Percentiles rank a stretch among this genome's conserved stretches.
Conservation (phyloP, 1,284 basidiomycete genomes). For the Ceratobasidium sp. region DNA sequence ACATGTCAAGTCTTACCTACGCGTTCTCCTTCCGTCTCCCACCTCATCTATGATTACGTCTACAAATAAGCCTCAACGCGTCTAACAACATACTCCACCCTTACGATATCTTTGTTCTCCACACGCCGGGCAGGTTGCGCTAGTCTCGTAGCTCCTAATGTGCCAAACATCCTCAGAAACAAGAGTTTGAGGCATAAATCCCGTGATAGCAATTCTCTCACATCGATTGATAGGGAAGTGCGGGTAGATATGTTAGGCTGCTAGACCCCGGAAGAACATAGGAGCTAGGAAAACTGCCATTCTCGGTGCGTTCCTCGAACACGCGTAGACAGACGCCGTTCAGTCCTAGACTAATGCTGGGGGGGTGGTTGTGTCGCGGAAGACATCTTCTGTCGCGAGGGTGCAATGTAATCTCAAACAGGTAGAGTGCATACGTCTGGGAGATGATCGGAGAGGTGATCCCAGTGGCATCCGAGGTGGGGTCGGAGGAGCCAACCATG, state of each 20-base stretch:
- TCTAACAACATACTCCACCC: conserved; percentile 73
- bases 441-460: conserved; percentile 74
- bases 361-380: conserved; percentile 71
- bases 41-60: conserved; percentile 76
- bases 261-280: conserved; percentile 63
- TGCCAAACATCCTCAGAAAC: conserved; percentile 38
- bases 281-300: conserved; percentile 20
- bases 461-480: conserved; percentile 66
- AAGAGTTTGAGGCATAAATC: conserved; percentile 67
- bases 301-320: conserved; percentile 34
- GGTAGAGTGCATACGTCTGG: conserved; percentile 73
- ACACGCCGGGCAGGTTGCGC: conserved; percentile 31
- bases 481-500: conserved; percentile 79
- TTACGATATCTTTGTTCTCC: conserved; percentile 61
- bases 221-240: conserved; percentile 64
- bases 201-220: conserved; percentile 60
- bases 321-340: conserved; percentile 37
- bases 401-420: conserved; percentile 79
- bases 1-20: conserved; percentile 61
- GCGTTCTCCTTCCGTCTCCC: conserved; percentile 84
- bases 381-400: conserved; percentile 78
- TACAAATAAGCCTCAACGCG: conserved; percentile 86
- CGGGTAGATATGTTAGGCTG: conserved; percentile 69
- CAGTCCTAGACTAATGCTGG: conserved; percentile 55
- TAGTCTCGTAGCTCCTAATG: conserved; percentile 19